A percentile compares a stretch with the other conserved stretches of the same genome.
Evolutionary conservation across 2,329 filamentous ascomycete species (phyloP).

Genomic region (Colletotrichum sp.): DNA sequence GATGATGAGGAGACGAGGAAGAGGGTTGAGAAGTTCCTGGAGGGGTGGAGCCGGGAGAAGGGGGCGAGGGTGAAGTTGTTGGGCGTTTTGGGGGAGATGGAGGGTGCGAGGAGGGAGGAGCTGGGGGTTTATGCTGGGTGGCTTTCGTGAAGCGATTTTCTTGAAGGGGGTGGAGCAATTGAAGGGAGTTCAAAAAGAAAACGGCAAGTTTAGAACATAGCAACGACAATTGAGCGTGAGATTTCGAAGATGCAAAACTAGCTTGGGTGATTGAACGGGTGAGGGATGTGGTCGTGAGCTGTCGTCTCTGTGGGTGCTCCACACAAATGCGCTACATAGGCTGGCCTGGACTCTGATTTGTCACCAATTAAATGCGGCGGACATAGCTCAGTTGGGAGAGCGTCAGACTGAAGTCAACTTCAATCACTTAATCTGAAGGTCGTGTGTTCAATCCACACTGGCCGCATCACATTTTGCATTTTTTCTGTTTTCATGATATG

Average conservation of each 20-base stretch:
- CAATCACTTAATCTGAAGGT: constrained; percentile 21
- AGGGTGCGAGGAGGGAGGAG: constrained; percentile 62
- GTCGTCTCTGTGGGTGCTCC: neutral
- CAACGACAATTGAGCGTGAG: neutral
- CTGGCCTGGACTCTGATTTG: rapidly evolving
- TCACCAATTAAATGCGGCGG: constrained; percentile 1
- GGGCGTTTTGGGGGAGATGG: constrained; percentile 73
- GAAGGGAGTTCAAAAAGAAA: neutral
- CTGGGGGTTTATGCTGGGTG: constrained; percentile 49
- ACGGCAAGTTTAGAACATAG: neutral
- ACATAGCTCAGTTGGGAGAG: constrained; percentile 22
- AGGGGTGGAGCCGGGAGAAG: constrained; percentile 66
- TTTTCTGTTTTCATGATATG: neutral
- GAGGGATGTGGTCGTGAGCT: neutral
- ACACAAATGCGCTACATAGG: rapidly evolving
- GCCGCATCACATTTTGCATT: neutral
- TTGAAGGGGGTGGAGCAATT: too few relatives aligned
- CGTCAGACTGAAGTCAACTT: constrained; percentile 21
- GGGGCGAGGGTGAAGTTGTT: constrained; percentile 72
- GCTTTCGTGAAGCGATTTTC: constrained; percentile 32
- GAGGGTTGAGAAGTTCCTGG: constrained; percentile 66
- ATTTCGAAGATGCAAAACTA: neutral
- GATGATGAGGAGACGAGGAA: constrained; percentile 71
- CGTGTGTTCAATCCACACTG: constrained; percentile 22
- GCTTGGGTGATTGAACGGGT: neutral